Conservation (phyloP, 164 flowering plant genomes). For the Paratinospora sagittata region DNA sequence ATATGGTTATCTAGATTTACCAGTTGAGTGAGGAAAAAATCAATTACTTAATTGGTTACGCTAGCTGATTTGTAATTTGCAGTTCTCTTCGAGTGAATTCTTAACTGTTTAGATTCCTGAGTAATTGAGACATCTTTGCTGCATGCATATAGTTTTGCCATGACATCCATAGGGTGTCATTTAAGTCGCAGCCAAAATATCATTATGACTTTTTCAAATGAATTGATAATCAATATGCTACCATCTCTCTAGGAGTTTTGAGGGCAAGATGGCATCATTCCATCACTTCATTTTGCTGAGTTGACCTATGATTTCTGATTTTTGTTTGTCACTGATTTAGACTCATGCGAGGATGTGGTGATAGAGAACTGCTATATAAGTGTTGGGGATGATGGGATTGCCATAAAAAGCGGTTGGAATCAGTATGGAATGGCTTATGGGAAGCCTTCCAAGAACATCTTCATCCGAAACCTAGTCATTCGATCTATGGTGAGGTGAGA, state of each 20-base stretch:
- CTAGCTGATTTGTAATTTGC: too few relatives aligned
- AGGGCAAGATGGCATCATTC: background rate
- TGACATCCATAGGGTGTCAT: too few relatives aligned
- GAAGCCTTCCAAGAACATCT: constrained; percentile 73
- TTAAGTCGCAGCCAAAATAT: too few relatives aligned
- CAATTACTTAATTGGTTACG: too few relatives aligned
- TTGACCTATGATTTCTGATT: background rate
- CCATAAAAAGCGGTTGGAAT: constrained; percentile 99
- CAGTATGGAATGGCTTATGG: constrained; percentile 87
- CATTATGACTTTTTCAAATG: too few relatives aligned
- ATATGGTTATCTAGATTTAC: too few relatives aligned
- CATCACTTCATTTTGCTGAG: background rate
- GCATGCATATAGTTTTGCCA: too few relatives aligned
- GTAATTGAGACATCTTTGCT: too few relatives aligned
- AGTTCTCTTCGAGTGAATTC: too few relatives aligned
- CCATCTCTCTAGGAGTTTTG: background rate
- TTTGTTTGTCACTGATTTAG: constrained; percentile 30
- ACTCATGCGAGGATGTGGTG: constrained; percentile 86
- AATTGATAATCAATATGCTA: background rate
- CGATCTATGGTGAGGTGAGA: constrained; percentile 89
- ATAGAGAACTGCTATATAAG: constrained; percentile 94
- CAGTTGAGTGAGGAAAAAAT: too few relatives aligned
- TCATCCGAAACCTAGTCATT: constrained; percentile 67
- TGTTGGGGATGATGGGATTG: constrained; percentile 93
- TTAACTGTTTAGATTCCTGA: too few relatives aligned